Conservation (phyloP, 2,329 filamentous ascomycete species). For the Fusarium sp. region DNA sequence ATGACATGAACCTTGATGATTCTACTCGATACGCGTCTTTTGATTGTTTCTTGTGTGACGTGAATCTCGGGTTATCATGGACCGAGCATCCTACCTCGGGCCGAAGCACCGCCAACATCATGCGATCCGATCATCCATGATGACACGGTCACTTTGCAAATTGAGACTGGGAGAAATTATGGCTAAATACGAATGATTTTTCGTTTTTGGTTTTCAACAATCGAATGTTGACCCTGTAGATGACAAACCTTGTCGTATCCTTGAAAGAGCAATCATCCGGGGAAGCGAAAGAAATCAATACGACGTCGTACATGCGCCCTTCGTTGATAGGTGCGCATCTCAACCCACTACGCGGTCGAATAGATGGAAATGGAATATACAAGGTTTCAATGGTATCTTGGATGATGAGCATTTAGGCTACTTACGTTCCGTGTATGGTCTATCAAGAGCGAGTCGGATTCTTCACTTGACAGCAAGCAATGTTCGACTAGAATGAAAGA, state of each 20-base stretch:
- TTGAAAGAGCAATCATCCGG: not conserved
- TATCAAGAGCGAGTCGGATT: no score
- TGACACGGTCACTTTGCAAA: not conserved
- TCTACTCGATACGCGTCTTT: not conserved
- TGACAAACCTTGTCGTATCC: not conserved
- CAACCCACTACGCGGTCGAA: not conserved
- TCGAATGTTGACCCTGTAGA: not conserved
- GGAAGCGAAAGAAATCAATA: not conserved
- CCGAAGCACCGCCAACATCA: not conserved
- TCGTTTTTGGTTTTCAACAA: not conserved
- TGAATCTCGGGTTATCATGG: not conserved
- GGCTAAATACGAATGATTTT: not conserved
- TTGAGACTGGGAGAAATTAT: not conserved
- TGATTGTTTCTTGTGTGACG: not conserved
- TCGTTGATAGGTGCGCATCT: not conserved
- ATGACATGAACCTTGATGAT: slow-evolving; percentile 14
- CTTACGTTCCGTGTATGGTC: no score
- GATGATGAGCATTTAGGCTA: not conserved
- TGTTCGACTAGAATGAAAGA: not conserved
- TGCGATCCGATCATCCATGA: not conserved
- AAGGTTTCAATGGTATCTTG: not conserved
- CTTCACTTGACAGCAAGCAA: no score
- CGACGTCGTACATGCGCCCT: not conserved
- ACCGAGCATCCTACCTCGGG: not conserved
- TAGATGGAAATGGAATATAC: not conserved